Percentiles rank a stretch among this genome's conserved stretches.
phyloP scores from a whole-genome alignment of 306 rosid species.

The Parietaria judaica region DNA sequence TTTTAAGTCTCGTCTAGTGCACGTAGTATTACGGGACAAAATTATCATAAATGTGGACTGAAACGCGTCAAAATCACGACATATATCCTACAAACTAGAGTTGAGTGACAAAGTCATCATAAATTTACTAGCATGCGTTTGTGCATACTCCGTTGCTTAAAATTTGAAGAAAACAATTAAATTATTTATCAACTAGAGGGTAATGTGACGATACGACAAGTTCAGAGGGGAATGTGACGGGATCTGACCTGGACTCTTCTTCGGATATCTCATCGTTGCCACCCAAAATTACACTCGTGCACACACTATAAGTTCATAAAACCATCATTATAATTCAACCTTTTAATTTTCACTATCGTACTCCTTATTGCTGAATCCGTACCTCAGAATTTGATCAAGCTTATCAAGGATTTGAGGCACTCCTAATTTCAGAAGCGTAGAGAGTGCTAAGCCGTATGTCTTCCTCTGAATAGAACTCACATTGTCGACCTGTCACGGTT shows the following conservation, averaged over 20 bases:
- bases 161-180: no score
- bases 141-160: no score
- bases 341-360: slow-evolving; percentile 16
- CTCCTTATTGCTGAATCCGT: slow-evolving; percentile 11
- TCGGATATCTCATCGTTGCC: slow-evolving; percentile 52
- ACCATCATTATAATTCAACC: slow-evolving; percentile 9
- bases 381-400: slow-evolving; percentile 94
- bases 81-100: no score
- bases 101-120: no score
- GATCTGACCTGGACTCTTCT: slow-evolving; percentile 77
- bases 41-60: no score
- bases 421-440: slow-evolving; percentile 76
- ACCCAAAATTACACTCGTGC: slow-evolving; percentile 81
- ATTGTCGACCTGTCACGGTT: slow-evolving; percentile 61
- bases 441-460: slow-evolving; percentile 81
- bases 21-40: no score
- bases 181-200: no score
- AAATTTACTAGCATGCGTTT: no score
- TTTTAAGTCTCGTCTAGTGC: no score
- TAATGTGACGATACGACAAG: no score
- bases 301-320: slow-evolving; percentile 52
- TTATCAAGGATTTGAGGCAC: slow-evolving; percentile 87
- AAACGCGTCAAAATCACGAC: no score
- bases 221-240: neutral
- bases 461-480: slow-evolving; percentile 83